Base-by-base conservation (phyloP, 306 rosid genomes). In the Lagenaria siceraria region DNA sequence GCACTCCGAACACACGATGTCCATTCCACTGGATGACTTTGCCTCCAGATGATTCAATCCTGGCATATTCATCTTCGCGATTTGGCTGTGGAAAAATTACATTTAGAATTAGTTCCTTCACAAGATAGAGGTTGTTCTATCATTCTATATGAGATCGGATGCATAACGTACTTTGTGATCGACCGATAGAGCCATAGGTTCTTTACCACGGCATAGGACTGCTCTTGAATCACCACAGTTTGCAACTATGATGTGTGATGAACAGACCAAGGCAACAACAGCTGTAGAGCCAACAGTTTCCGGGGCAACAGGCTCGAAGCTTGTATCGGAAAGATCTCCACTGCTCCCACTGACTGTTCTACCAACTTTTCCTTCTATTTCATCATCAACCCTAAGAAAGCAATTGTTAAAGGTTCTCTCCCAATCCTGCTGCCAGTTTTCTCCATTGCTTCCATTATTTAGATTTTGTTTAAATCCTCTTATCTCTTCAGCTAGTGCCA, bases 171-270 rank as follows among this genome's bases (percentile, higher is more conserved):
- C 91, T 80, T 85, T 88, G 60, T 88, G 91, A 73, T 88, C 91
- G 31, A 85, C 83, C 40, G 91, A 88, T 54, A 85, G 65, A 0
- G 89, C 78, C 27, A 88, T 60, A 4, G 91, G 40, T 85, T 85
- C 87, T 85, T 87, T 88, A 33, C 87, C 89, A 31, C 91, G 91
- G 61, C 83, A 85, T 15, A 87, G 78, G 43, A 88, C 87, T 9
- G 91, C 87, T 88, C 91, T 83, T 53, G 91, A 88, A 77, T 88
- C 91, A 11, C 91, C 91, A 58, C 89, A 88, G 79, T 85, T 88
- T 1, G 91, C 86, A 76, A 88, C 89, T 58, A 88, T 88, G 65
- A 85, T 81, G 78, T 88, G 91, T 11, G 91, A 83, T 19, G 91
- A 84, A 62, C 86, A 85, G 38, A 88, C 82, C 55, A 88, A 70